A percentile compares a stretch with the other conserved stretches of the same genome.
phyloP scores from a whole-genome alignment of 1,284 basidiomycete species.

The Rhodotorula sp. region DNA sequence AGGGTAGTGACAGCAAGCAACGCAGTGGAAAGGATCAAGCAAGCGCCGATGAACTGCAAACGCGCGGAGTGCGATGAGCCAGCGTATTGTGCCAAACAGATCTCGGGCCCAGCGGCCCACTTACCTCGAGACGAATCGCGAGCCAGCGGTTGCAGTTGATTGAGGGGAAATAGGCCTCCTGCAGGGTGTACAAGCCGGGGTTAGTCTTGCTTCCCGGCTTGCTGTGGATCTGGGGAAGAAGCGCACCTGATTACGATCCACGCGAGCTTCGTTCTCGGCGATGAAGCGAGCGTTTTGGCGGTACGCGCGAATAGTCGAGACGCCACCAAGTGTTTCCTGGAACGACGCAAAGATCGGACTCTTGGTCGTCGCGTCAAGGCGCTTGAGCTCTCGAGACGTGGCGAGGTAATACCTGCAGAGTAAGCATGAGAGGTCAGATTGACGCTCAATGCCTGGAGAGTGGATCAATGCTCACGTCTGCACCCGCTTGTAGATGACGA shows the following conservation, averaged over 20 bases:
- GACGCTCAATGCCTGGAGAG: background rate
- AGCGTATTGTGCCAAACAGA: no score
- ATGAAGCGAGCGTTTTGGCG: slow-evolving; percentile 70
- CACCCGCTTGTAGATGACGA: slow-evolving; percentile 52
- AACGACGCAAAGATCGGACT: slow-evolving; percentile 80
- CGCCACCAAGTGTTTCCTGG: slow-evolving; percentile 75
- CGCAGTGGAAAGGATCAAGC: slow-evolving; percentile 75
- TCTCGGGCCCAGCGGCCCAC: background rate
- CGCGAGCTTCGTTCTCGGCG: slow-evolving; percentile 69
- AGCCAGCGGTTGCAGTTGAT: slow-evolving; percentile 61
- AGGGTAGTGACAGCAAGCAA: slow-evolving; percentile 68
- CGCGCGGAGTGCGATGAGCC: no score
- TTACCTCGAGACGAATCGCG: slow-evolving; percentile 64
- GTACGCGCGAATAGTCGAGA: slow-evolving; percentile 73
- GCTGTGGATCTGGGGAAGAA: no score
- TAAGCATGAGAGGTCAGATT: slow-evolving; percentile 5
- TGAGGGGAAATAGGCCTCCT: slow-evolving; percentile 66
- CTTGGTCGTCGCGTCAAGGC: slow-evolving; percentile 82
- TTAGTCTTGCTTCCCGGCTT: no score
- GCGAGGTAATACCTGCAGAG: slow-evolving; percentile 74
- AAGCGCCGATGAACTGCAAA: slow-evolving; percentile 64
- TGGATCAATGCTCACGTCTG: slow-evolving; percentile 61
- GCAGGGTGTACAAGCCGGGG: slow-evolving; percentile 40
- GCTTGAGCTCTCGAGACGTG: slow-evolving; percentile 67
- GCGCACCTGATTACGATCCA: slow-evolving; percentile 64